These are phyloP conservation scores for Beta lomatogona DNA, from an alignment of 179 eudicot species.

Conservation along the genomic window DNA sequence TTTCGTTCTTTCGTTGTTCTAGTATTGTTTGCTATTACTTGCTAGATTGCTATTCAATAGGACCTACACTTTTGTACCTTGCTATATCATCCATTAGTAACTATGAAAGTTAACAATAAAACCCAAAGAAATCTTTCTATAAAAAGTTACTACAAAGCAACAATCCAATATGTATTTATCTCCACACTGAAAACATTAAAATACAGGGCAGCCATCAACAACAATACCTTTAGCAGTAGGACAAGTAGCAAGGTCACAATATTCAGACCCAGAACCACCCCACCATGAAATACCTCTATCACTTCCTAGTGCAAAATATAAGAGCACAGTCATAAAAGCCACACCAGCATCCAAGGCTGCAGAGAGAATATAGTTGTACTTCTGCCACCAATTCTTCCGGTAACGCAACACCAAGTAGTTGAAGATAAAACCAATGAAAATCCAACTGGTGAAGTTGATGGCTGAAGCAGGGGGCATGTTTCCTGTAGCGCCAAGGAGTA, in stretches of 20 bases:
- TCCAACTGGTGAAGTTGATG: constrained; percentile 62
- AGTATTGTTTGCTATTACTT: no score
- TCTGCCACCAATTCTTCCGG: constrained; percentile 71
- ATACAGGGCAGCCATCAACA: constrained; percentile 60
- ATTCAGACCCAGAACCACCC: constrained; percentile 64
- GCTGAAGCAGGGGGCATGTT: constrained; percentile 79
- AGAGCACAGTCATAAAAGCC: constrained; percentile 72
- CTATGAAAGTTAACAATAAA: neutral
- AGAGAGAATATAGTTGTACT: constrained; percentile 75
- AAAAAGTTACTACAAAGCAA: no score
- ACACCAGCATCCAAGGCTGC: constrained; percentile 73
- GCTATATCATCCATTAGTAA: neutral
- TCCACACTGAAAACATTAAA: constrained; percentile 4
- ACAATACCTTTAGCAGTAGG: constrained; percentile 66
- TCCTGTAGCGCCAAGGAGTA: constrained; percentile 61
- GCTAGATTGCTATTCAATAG: no score
- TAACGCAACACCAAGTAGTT: constrained; percentile 53
- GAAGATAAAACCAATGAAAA: constrained; percentile 55
- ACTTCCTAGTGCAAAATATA: constrained; percentile 53
- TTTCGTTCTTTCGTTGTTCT: no score
- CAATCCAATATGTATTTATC: neutral
- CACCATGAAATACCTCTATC: constrained; percentile 50
- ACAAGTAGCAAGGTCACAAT: constrained; percentile 64
- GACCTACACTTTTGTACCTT: no score
- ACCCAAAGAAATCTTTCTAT: neutral